Base-by-base conservation (phyloP, 2,329 filamentous ascomycete genomes). In the Fusarium brachygibbosum region DNA sequence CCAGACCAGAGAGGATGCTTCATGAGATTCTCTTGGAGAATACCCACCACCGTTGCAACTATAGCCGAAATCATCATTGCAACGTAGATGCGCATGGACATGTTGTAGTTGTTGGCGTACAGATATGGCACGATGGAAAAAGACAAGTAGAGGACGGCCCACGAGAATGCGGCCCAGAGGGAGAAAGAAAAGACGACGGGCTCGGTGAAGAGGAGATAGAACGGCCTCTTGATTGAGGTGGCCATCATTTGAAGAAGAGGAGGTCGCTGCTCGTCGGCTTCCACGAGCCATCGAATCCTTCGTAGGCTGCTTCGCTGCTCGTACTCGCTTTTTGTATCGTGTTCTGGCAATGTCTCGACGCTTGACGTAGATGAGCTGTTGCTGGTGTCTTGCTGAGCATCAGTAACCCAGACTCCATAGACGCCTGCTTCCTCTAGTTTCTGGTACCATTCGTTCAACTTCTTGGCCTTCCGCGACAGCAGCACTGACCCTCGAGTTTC, bases 111-210 rank as follows among this genome's bases (percentile, higher is more conserved):
- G 7, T 82, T 85, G 23, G 82, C 75, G 79, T 96, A 97, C 25
- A 97, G 89, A 6, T 96, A 85, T 0, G 94, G 93, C 7, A 97
- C 88, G 2, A 93, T 91, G 16, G 88, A 88, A 71, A 97, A 95
- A 14, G 91, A 93, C 19, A 97, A 83, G 78, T 97, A 98, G 0
- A 98, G 86, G 0, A 97, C 87, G 0, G 91, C 93, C 94, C 94
- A 98, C 21, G 90, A 90, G 78, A 98, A 98, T 1, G 93, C 86
- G 1, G 94, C 91, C 94, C 94, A 98, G 1, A 97, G 83, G 1
- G 91, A 93, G 82, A 98, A 98, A 82, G 88, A 93, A 79, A 94
- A 93, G 16, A 94, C 91, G 12, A 93, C 90, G 0, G 91, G 90
- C 70, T 94, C 92, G 0, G 91, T 94, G 69, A 90, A 81, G 17